Percentiles rank a stretch among this genome's conserved stretches.
phyloP scores from a whole-genome alignment of 345 rosid species.

The Dimocarpus longan region DNA sequence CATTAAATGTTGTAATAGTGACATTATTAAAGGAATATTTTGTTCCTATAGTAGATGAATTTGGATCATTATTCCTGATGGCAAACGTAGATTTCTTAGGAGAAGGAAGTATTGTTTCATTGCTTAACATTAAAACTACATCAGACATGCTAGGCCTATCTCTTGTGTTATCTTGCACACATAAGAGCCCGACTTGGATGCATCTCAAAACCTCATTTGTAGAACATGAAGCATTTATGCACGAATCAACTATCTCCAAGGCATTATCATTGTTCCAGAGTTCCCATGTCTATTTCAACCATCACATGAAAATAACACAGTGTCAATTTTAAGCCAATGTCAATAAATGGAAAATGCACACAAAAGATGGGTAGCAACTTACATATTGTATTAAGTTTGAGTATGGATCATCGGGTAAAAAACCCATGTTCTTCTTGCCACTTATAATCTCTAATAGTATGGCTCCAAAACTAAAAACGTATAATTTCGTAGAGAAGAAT shows the following conservation, averaged over 20 bases:
- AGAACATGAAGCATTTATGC: not conserved
- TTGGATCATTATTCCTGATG: too few species aligned
- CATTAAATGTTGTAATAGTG: too few species aligned
- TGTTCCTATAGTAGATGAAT: too few species aligned
- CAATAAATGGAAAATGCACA: not conserved
- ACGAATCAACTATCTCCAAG: conserved; percentile 11
- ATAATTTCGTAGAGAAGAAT: not conserved
- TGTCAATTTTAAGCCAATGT: not conserved
- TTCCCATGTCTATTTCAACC: conserved; percentile 5
- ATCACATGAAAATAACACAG: too few species aligned
- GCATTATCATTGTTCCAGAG: conserved; percentile 18
- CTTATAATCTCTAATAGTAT: not conserved
- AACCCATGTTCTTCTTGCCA: not conserved
- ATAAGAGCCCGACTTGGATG: conserved; percentile 14
- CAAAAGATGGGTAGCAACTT: not conserved
- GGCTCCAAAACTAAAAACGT: not conserved
- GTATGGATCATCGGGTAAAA: not conserved
- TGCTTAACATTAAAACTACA: too few species aligned
- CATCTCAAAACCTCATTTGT: not conserved
- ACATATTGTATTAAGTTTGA: not conserved
- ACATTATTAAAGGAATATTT: too few species aligned
- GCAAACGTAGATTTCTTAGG: too few species aligned
- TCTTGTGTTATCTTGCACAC: too few species aligned
- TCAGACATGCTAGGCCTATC: too few species aligned
- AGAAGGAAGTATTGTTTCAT: too few species aligned